These are phyloP conservation scores for Globisporangium polare DNA, from an alignment of 352 stramenopile species.

Conservation along the genomic window DNA sequence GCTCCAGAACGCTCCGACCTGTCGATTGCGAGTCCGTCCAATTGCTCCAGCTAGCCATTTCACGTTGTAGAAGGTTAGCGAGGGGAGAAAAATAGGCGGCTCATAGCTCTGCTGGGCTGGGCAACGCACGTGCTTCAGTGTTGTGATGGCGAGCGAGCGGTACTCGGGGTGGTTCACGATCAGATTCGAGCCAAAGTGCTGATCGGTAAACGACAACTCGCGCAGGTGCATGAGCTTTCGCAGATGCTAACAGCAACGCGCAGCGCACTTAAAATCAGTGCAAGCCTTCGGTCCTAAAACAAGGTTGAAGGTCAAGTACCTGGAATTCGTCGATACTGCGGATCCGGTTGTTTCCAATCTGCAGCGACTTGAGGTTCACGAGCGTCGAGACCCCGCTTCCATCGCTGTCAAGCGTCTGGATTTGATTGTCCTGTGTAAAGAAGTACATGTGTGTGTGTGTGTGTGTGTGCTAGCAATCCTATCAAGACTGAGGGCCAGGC, in stretches of 20 bases:
- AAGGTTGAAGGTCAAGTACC: background rate
- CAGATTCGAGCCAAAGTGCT: conserved; percentile 83
- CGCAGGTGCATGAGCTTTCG: conserved; percentile 52
- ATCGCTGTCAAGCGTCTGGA: conserved; percentile 33
- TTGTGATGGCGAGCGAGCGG: conserved; percentile 55
- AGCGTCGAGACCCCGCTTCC: conserved; percentile 50
- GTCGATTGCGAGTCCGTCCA: conserved; percentile 49
- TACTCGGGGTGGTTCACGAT: conserved; percentile 69
- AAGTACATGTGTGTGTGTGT: too few relatives aligned
- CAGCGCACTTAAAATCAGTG: background rate
- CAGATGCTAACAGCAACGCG: conserved; percentile 27
- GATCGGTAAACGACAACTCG: conserved; percentile 60
- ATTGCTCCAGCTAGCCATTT: conserved; percentile 26
- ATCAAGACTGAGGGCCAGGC: background rate
- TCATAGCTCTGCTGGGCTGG: background rate
- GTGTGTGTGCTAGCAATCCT: background rate
- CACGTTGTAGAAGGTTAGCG: background rate
- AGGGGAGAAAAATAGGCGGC: background rate
- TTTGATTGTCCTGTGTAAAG: conserved; percentile 74
- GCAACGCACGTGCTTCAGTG: conserved; percentile 50
- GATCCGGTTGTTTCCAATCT: conserved; percentile 76
- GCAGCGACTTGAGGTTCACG: conserved; percentile 64
- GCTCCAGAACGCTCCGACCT: conserved; percentile 31
- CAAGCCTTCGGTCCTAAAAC: background rate
- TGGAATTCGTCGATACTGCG: conserved; percentile 64